Evolutionary conservation across 2,329 filamentous ascomycete species (phyloP), one percentile per base, ranked within the genome.

Genomic region (Botrytis squamosa): DNA sequence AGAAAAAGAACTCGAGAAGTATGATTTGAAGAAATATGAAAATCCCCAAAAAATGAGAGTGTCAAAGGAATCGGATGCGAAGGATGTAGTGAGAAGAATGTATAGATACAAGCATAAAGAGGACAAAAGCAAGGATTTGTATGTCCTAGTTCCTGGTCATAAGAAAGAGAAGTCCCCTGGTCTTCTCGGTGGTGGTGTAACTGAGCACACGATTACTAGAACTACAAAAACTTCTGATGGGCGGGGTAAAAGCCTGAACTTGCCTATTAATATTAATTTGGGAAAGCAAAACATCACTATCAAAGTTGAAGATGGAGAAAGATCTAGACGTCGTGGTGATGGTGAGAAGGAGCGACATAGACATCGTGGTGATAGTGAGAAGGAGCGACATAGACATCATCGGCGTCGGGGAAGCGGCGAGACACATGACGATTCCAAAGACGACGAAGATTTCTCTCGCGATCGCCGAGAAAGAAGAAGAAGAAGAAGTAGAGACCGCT

Each of bases 81-180:
- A 52, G 22, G 25, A 14, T 22, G 44, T 49, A 49, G 8, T 1
- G 20, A 52, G 12, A 52, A 52, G 1, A 14, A n/a, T 52, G 49
- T 4, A 52, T 52, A 5, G 3, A n/a, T 52, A 52, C 49, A 2
- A 33, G n/a, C 33, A 33, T 46, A 46, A 29, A 16, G 6, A 33
- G 36, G 22, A 52, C 22, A n/a, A n/a, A 6, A 14, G 0, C 0
- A 5, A 5, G 1, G 2, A 4, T 52, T 52, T 52, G 10, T 5
- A 52, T 52, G 49, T 52, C 46, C 10, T 52, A 25, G 5, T 52
- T 52, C 46, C 22, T n/a, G 7, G 8, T 0, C 6, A 42, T 2
- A 65, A 4, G 12, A 7, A 1, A 6, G 25, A 44, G n/a, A 33
- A 18, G 20, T 2, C 3, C 18, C 0, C 9, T 33, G 1, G 18